Percentiles rank a stretch among this genome's conserved stretches.
phyloP scores from a whole-genome alignment of 2,329 filamentous ascomycete species.

The Talaromyces sp. region DNA sequence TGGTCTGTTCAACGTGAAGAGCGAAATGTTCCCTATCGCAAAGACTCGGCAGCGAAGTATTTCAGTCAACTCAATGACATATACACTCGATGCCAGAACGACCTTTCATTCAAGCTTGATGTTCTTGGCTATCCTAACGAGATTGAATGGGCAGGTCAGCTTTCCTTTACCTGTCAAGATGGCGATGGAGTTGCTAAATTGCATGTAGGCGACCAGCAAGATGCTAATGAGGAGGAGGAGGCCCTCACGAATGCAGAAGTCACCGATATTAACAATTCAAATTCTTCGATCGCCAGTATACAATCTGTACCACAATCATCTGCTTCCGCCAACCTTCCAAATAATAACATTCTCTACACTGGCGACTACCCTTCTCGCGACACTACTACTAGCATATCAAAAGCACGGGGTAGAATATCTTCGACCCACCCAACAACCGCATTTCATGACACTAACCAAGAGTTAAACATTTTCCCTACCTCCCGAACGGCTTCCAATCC shows the following conservation, averaged over 20 bases:
- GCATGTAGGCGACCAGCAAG: background rate
- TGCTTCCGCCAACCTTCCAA: background rate
- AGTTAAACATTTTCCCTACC: background rate
- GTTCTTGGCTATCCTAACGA: background rate
- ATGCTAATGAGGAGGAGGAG: background rate
- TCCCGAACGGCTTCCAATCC: background rate
- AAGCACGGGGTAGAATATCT: background rate
- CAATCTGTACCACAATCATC: background rate
- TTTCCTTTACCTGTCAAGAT: background rate
- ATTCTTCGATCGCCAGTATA: background rate
- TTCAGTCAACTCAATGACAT: background rate
- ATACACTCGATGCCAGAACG: background rate
- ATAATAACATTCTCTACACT: background rate
- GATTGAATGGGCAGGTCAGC: background rate
- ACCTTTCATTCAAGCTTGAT: background rate
- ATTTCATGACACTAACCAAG: background rate
- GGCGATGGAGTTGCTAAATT: background rate
- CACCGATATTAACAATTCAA: background rate
- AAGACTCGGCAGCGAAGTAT: constrained; percentile 4
- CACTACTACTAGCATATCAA: background rate
- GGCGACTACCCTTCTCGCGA: background rate
- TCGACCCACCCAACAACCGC: background rate
- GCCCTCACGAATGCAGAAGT: background rate
- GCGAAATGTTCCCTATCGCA: constrained; percentile 19
- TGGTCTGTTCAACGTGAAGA: constrained; percentile 21